Percentiles rank a stretch among this genome's conserved stretches.
Evolutionary conservation across 2,329 filamentous ascomycete species (phyloP).

Genomic region (Calonectria crousiana): DNA sequence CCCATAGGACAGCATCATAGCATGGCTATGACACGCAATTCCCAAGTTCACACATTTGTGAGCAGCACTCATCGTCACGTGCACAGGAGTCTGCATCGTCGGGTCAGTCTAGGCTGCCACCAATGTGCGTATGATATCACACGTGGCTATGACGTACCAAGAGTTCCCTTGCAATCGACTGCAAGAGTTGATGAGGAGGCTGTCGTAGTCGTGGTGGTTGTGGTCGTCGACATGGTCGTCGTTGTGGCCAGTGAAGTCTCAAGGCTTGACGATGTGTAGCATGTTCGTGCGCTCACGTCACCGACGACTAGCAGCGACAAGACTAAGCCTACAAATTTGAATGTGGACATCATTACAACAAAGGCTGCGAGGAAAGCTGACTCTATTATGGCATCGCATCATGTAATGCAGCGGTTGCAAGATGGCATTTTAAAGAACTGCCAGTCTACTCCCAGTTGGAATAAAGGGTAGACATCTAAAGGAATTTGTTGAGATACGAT

Average conservation of each 20-base stretch:
- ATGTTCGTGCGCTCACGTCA: background rate
- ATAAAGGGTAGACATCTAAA: background rate
- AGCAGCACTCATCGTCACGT: no score
- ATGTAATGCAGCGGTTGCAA: background rate
- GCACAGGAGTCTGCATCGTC: no score
- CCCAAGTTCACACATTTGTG: no score
- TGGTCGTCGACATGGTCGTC: background rate
- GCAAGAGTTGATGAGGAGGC: no score
- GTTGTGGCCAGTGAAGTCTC: background rate
- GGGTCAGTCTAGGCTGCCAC: no score
- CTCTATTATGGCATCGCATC: no score
- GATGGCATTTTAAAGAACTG: background rate
- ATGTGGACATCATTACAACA: background rate
- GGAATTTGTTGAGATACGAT: background rate
- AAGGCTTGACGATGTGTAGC: background rate
- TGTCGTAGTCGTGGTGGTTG: background rate
- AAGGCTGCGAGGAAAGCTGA: background rate
- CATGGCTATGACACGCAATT: no score
- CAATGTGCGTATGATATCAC: no score
- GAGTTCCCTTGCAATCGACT: no score
- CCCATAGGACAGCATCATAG: no score
- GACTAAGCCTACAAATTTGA: background rate
- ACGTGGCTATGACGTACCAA: no score
- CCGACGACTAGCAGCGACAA: background rate
- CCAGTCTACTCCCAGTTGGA: background rate